Evolutionary conservation across 148 eudicot genomes (phyloP).

Genomic region (Vaccinium corymbosum): DNA sequence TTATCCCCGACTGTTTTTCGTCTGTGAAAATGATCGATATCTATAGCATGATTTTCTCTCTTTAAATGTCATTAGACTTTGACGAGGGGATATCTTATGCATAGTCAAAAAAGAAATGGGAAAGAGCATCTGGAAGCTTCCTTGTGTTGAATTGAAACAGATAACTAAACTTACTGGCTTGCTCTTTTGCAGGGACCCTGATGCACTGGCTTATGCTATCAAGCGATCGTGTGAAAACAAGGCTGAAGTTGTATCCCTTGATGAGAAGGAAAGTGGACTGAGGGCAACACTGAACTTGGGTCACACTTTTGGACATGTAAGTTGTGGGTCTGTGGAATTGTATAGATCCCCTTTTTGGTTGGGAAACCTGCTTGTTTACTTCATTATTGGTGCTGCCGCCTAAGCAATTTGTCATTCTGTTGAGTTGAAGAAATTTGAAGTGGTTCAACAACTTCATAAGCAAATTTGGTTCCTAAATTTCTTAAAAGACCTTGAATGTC

Average conservation of each 20-base stretch:
- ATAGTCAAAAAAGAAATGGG: background rate
- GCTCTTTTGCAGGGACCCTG: slow-evolving; percentile 66
- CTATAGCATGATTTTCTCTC: background rate
- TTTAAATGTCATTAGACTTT: background rate
- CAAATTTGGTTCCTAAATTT: background rate
- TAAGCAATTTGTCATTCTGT: background rate
- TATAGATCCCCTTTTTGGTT: background rate
- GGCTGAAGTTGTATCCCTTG: slow-evolving; percentile 92
- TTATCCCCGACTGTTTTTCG: background rate
- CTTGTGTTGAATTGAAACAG: background rate
- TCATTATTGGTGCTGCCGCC: background rate
- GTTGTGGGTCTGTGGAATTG: slow-evolving; percentile 24
- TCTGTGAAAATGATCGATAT: background rate
- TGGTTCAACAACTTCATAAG: background rate
- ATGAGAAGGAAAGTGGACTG: slow-evolving; percentile 92
- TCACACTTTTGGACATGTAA: slow-evolving; percentile 98
- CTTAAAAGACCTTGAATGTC: background rate
- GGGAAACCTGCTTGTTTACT: background rate
- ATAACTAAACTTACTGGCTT: background rate
- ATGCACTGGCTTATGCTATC: slow-evolving; percentile 89
- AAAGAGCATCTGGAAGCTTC: background rate
- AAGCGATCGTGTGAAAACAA: slow-evolving; percentile 98
- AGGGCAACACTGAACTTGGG: slow-evolving; percentile 97
- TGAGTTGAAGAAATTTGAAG: background rate
- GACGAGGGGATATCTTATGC: background rate